A percentile compares a stretch with the other conserved stretches of the same genome.
Evolutionary conservation across 768 basidiomycete species (phyloP).

Genomic region (Gyrodon lividus): DNA sequence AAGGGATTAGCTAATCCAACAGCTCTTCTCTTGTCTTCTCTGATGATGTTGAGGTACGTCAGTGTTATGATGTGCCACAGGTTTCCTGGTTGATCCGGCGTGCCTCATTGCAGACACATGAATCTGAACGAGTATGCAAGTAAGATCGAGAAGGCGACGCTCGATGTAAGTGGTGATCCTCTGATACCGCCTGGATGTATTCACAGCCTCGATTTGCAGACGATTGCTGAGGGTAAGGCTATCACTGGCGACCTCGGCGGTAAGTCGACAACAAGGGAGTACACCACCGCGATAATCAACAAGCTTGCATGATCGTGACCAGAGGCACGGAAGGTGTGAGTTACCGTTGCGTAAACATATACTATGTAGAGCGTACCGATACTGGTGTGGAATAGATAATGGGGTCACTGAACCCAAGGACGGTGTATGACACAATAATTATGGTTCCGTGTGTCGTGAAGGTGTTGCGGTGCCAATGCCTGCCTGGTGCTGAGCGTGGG

Average conservation of each 20-base stretch:
- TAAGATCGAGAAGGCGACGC: slow-evolving; percentile 89
- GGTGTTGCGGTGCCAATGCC: not conserved
- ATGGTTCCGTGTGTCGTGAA: slow-evolving; percentile 2
- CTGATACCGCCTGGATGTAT: not conserved
- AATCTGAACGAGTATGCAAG: slow-evolving; percentile 76
- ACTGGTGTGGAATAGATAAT: slow-evolving; percentile 4
- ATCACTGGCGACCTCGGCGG: slow-evolving; percentile 98
- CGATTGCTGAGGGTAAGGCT: slow-evolving; percentile 92
- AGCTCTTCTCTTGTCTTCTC: slow-evolving; percentile 88
- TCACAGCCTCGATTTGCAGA: slow-evolving; percentile 46
- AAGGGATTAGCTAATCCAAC: slow-evolving; percentile 98
- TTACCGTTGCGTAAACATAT: slow-evolving; percentile 13
- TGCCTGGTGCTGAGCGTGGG: slow-evolving; percentile 24
- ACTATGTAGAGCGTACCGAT: slow-evolving; percentile 12
- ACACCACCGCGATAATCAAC: slow-evolving; percentile 82
- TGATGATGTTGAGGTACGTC: slow-evolving; percentile 95
- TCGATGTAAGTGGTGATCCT: slow-evolving; percentile 59
- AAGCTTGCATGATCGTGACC: slow-evolving; percentile 46
- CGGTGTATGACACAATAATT: not conserved
- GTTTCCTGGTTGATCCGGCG: slow-evolving; percentile 22
- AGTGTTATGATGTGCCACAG: slow-evolving; percentile 4
- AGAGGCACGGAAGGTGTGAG: not conserved
- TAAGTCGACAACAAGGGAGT: slow-evolving; percentile 85
- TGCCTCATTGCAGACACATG: slow-evolving; percentile 74
- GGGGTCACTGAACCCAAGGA: not conserved